These are phyloP conservation scores for Tirmania nivea DNA, from an alignment of 495 filamentous ascomycete species.

Conservation along the genomic window DNA sequence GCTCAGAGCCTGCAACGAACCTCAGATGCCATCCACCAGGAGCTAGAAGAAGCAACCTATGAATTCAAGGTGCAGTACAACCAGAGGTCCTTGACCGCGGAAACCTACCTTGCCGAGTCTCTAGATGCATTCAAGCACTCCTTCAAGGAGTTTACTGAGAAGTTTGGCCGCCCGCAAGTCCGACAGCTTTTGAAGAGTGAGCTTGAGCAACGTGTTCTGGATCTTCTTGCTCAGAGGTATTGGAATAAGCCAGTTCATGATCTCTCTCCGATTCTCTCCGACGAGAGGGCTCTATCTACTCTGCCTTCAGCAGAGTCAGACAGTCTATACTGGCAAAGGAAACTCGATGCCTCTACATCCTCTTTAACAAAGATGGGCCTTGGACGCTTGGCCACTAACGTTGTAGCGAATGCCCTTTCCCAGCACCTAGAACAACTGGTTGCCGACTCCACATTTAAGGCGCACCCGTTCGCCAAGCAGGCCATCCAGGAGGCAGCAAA, in stretches of 20 bases:
- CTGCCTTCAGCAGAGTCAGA: slow-evolving; percentile 19
- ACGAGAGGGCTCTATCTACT: slow-evolving; percentile 15
- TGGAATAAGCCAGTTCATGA: slow-evolving; percentile 95
- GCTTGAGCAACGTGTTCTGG: slow-evolving; percentile 83
- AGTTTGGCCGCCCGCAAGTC: slow-evolving; percentile 76
- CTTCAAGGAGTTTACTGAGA: slow-evolving; percentile 77
- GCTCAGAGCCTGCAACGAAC: slow-evolving; percentile 70
- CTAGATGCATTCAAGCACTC: slow-evolving; percentile 94
- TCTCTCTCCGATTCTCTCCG: slow-evolving; percentile 20
- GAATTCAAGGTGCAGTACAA: slow-evolving; percentile 99
- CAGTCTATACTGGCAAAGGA: slow-evolving; percentile 63
- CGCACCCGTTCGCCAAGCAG: slow-evolving; percentile 75
- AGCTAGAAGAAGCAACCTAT: slow-evolving; percentile 91
- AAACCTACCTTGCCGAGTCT: slow-evolving; percentile 86
- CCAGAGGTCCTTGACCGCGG: slow-evolving; percentile 78
- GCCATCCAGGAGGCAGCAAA: slow-evolving; percentile 77
- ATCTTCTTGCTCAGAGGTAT: slow-evolving; percentile 82
- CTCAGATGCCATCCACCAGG: slow-evolving; percentile 75
- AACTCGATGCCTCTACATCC: slow-evolving; percentile 79
- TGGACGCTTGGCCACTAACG: slow-evolving; percentile 72
- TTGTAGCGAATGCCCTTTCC: slow-evolving; percentile 73
- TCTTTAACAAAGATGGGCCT: slow-evolving; percentile 84
- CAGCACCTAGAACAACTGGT: slow-evolving; percentile 62
- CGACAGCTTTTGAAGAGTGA: slow-evolving; percentile 75
- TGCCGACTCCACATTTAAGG: slow-evolving; percentile 54